phyloP scores from a whole-genome alignment of 2,329 filamentous ascomycete genomes.

The Plenodomus biglobosus region DNA sequence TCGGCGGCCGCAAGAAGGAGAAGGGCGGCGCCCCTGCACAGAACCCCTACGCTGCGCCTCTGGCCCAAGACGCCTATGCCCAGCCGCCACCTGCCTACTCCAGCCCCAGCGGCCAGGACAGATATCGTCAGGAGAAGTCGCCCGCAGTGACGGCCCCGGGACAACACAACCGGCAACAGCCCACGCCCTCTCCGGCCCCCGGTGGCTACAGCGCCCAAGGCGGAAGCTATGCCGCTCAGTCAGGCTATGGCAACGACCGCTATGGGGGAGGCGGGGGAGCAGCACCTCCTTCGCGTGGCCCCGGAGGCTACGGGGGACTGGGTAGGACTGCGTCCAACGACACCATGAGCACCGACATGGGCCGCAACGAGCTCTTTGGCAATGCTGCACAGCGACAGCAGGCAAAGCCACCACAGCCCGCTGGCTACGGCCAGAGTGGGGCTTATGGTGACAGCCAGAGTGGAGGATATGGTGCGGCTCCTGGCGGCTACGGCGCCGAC shows the following conservation, averaged over 20 bases:
- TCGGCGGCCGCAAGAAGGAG: conserved; percentile 54
- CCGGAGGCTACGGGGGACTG: conserved; percentile 47
- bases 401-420: conserved; percentile 43
- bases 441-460: conserved; percentile 21
- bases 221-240: conserved; percentile 33
- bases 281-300: conserved; percentile 20
- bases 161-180: conserved; percentile 45
- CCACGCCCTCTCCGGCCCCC: conserved; percentile 30
- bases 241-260: conserved; percentile 51
- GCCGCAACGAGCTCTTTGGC: conserved; percentile 67
- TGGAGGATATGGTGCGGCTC: conserved; percentile 24
- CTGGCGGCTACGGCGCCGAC: conserved; percentile 20
- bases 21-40: conserved; percentile 54
- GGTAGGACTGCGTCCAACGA: conserved; percentile 44
- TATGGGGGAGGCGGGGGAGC: conserved; percentile 52
- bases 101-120: conserved; percentile 37
- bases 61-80: conserved; percentile 57
- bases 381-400: conserved; percentile 56
- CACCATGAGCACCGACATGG: conserved; percentile 52
- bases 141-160: conserved; percentile 47
- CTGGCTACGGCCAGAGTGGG: conserved; percentile 27
- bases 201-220: conserved; percentile 34
- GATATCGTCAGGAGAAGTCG: conserved; percentile 46
- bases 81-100: conserved; percentile 45
- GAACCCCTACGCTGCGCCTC: conserved; percentile 51